Evolutionary conservation across 129 eudicot genomes (phyloP).

Genomic region (Chrysanthemum makinoi): DNA sequence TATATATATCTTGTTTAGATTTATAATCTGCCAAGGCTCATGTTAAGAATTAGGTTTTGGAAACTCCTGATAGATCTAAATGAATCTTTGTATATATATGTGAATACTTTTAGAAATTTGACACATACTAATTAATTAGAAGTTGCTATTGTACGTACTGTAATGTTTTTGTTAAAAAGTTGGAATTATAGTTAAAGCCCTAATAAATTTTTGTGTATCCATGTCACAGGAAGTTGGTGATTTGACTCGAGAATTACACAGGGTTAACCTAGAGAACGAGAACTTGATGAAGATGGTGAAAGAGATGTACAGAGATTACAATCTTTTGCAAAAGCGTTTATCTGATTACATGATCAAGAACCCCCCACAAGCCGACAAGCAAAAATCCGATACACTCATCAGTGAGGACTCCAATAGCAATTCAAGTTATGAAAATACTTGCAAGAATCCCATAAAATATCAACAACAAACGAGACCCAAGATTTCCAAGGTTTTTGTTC

Average conservation of each 20-base stretch:
- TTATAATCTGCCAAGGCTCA: no score
- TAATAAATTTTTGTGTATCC: background rate
- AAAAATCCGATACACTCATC: conserved; percentile 39
- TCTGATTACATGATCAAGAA: conserved; percentile 55
- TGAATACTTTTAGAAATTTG: no score
- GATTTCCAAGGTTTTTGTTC: conserved; percentile 48
- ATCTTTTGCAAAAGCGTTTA: conserved; percentile 52
- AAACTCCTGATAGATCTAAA: no score
- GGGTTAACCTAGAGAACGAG: conserved; percentile 76
- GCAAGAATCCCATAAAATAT: conserved; percentile 60
- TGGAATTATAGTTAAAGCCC: background rate
- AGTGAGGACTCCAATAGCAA: conserved; percentile 52
- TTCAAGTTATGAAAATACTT: conserved; percentile 81
- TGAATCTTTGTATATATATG: no score
- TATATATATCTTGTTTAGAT: no score
- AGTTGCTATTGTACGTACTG: background rate
- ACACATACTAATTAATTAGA: no score
- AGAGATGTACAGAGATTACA: conserved; percentile 68
- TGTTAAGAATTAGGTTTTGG: no score
- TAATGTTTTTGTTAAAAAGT: background rate
- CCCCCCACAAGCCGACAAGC: conserved; percentile 36
- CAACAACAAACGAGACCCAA: conserved; percentile 62
- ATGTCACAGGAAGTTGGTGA: conserved; percentile 42
- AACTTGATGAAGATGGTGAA: conserved; percentile 63
- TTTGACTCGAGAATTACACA: conserved; percentile 61